Conservation (phyloP, 768 basidiomycete species). For the Collybiopsis confluens region DNA sequence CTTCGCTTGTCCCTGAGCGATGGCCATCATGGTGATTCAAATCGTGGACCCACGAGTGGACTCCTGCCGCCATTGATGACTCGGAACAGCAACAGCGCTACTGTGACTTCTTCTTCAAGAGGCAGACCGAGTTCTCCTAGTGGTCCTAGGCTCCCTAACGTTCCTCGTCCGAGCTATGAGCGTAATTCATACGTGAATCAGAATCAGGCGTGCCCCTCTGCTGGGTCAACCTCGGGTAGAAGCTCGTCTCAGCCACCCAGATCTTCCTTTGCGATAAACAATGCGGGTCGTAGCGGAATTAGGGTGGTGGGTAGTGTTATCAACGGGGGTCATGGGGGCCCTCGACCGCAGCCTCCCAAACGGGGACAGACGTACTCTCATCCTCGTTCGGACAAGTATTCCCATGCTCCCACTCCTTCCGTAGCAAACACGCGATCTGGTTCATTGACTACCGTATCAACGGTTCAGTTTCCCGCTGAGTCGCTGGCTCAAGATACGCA, state of each 20-base stretch:
- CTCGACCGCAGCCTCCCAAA: constrained; percentile 29
- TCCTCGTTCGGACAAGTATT: not conserved
- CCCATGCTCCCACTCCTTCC: too few relatives aligned
- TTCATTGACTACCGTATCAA: not conserved
- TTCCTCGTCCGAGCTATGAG: not conserved
- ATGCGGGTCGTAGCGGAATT: not conserved
- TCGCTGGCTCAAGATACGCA: not conserved
- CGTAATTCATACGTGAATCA: not conserved
- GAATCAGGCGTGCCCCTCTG: constrained; percentile 44
- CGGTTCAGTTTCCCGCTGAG: constrained; percentile 4
- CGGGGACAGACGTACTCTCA: constrained; percentile 34
- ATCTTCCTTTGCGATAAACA: constrained; percentile 2
- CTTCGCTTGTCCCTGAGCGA: not conserved
- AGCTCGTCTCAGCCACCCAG: constrained; percentile 2
- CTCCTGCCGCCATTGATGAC: constrained; percentile 8
- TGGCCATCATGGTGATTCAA: not conserved
- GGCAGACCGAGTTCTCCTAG: not conserved
- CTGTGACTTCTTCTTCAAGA: constrained; percentile 11
- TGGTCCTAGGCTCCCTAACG: not conserved
- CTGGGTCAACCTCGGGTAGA: constrained; percentile 30
- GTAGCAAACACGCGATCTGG: not conserved
- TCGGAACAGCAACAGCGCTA: constrained; percentile 14
- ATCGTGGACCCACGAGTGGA: constrained; percentile 21
- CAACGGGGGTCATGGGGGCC: constrained; percentile 20
- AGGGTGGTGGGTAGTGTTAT: constrained; percentile 12